phyloP scores from a whole-genome alignment of 1,139 yeast species.

The Saccharomyces pastorianus region DNA sequence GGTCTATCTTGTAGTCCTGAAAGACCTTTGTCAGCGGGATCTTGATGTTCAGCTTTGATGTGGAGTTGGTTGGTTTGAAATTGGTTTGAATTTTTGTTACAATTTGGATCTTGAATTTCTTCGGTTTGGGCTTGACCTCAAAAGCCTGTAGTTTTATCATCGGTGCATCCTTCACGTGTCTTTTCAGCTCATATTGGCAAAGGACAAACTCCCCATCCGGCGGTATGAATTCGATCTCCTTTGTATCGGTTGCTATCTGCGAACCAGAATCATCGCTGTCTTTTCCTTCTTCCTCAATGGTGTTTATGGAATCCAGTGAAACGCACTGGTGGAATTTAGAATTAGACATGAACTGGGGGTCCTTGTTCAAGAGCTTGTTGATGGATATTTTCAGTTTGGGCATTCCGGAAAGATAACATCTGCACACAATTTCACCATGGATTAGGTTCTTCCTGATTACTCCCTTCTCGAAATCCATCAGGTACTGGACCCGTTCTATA shows the following conservation, averaged over 20 bases:
- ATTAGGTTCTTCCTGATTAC: slow-evolving; percentile 56
- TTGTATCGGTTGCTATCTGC: slow-evolving; percentile 31
- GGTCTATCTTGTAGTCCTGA: slow-evolving; percentile 38
- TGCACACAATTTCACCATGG: slow-evolving; percentile 55
- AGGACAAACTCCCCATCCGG: slow-evolving; percentile 72
- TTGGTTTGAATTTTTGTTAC: slow-evolving; percentile 41
- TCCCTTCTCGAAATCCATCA: slow-evolving; percentile 48
- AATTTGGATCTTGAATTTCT: slow-evolving; percentile 23
- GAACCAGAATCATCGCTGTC: background rate
- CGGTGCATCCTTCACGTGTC: slow-evolving; percentile 37
- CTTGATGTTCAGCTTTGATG: slow-evolving; percentile 48
- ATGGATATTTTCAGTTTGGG: slow-evolving; percentile 61
- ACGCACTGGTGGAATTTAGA: slow-evolving; percentile 77
- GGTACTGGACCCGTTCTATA: slow-evolving; percentile 55
- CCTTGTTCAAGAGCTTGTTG: slow-evolving; percentile 47
- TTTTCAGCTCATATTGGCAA: slow-evolving; percentile 39
- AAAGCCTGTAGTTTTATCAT: slow-evolving; percentile 25
- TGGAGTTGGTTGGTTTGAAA: slow-evolving; percentile 56
- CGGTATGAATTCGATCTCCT: slow-evolving; percentile 60
- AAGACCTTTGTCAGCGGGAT: slow-evolving; percentile 44
- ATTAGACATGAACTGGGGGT: slow-evolving; percentile 37
- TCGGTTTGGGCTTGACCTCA: slow-evolving; percentile 23
- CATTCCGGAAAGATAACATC: slow-evolving; percentile 70
- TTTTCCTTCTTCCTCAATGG: background rate
- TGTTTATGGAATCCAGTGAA: slow-evolving; percentile 48